Conservation (phyloP, 371 early-diverging fungal species). For the Rhizopus microsporus region DNA sequence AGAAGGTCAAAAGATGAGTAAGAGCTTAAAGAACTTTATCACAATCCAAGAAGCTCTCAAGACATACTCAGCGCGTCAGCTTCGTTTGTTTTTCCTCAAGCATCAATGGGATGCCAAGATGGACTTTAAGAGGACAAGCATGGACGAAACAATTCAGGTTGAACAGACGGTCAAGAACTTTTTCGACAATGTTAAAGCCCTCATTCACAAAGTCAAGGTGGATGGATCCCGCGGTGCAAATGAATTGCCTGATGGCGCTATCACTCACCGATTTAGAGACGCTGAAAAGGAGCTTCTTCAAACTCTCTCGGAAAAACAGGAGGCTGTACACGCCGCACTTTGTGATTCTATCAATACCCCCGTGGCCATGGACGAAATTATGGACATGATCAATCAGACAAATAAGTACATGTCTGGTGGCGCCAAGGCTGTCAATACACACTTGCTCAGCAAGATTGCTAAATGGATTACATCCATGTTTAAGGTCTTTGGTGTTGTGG, state of each 20-base stretch:
- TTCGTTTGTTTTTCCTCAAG: conserved; percentile 94
- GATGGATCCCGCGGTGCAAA: conserved; percentile 48
- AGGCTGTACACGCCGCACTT: conserved; percentile 82
- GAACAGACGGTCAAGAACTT: conserved; percentile 90
- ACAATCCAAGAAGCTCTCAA: conserved; percentile 92
- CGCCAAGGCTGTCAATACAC: conserved; percentile 51
- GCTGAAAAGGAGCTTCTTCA: conserved; percentile 65
- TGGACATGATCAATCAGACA: conserved; percentile 76
- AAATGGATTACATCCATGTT: conserved; percentile 79
- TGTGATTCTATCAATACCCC: conserved; percentile 97
- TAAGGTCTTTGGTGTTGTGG: conserved; percentile 73
- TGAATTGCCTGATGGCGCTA: conserved; percentile 31
- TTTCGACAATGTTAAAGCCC: conserved; percentile 78
- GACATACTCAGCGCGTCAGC: conserved; percentile 82
- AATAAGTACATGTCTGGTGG: conserved; percentile 79
- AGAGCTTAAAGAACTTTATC: conserved; percentile 99
- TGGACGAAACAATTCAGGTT: conserved; percentile 84
- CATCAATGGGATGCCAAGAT: conserved; percentile 92
- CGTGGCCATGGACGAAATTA: conserved; percentile 76
- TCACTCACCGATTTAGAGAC: conserved; percentile 70
- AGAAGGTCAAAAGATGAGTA: conserved; percentile 99
- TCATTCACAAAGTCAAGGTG: conserved; percentile 62
- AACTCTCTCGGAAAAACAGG: conserved; percentile 61
- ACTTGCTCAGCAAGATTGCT: conserved; percentile 78
- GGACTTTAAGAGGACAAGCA: conserved; percentile 84